phyloP scores from a whole-genome alignment of 1,284 basidiomycete genomes.

The Ustilago shanxiensis region DNA sequence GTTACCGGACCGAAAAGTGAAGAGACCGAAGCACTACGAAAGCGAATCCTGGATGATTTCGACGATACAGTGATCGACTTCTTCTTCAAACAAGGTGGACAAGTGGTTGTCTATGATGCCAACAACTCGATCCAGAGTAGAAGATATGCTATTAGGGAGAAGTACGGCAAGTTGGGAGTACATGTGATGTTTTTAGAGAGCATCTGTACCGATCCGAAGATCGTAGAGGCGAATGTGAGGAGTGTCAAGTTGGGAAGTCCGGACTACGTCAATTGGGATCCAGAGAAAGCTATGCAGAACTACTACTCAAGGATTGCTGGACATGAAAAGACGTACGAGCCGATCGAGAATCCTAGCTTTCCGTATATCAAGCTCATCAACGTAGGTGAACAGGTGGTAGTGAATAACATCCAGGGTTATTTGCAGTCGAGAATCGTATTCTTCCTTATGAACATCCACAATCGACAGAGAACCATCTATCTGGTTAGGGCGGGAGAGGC shows the following conservation, averaged over 20 bases:
- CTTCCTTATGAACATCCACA: conserved; percentile 99
- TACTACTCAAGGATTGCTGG: conserved; percentile 90
- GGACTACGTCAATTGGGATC: conserved; percentile 92
- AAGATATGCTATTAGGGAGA: conserved; percentile 81
- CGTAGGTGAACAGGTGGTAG: conserved; percentile 75
- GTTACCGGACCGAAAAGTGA: conserved; percentile 72
- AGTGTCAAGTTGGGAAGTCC: conserved; percentile 94
- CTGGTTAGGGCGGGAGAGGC: conserved; percentile 69
- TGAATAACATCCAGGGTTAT: conserved; percentile 85
- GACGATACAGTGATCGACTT: conserved; percentile 90
- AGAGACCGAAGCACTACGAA: conserved; percentile 82
- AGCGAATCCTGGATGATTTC: conserved; percentile 81
- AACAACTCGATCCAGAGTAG: conserved; percentile 86
- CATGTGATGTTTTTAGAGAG: conserved; percentile 87
- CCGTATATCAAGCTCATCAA: conserved; percentile 97
- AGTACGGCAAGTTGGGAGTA: conserved; percentile 80
- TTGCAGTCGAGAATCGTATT: conserved; percentile 90
- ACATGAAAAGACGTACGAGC: conserved; percentile 89
- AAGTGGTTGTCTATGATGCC: conserved; percentile 99
- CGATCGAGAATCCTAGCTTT: conserved; percentile 79
- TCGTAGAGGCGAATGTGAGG: conserved; percentile 93
- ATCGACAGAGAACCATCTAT: conserved; percentile 83
- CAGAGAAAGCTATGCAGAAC: conserved; percentile 88
- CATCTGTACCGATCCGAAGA: conserved; percentile 78
- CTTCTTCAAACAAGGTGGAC: conserved; percentile 82